phyloP scores from a whole-genome alignment of 768 basidiomycete genomes.

The Suillus subalutaceus region DNA sequence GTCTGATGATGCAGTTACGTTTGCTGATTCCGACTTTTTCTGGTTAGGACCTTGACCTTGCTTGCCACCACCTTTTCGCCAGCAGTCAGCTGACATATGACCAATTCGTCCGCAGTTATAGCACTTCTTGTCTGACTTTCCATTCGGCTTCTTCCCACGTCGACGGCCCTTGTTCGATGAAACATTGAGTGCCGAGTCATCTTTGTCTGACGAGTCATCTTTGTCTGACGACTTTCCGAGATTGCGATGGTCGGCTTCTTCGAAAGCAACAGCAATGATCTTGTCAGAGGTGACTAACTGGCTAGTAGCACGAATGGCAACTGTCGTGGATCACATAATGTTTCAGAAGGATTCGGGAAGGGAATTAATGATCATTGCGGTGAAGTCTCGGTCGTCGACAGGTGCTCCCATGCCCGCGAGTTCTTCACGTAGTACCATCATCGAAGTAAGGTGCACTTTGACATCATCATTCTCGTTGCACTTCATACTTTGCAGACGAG shows the following conservation, averaged over 20 bases:
- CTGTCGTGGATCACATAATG: background rate
- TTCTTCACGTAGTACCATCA: constrained; percentile 8
- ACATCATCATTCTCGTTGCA: constrained; percentile 11
- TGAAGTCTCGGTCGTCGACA: constrained; percentile 8
- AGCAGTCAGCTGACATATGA: constrained; percentile 34
- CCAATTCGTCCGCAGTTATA: constrained; percentile 31
- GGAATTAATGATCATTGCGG: constrained; percentile 12
- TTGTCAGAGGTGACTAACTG: background rate
- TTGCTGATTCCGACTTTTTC: constrained; percentile 19
- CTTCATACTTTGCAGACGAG: constrained; percentile 12
- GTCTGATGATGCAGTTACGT: too few relatives aligned
- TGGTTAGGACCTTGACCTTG: constrained; percentile 38
- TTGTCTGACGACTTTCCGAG: background rate
- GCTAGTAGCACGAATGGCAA: background rate
- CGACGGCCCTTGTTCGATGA: background rate
- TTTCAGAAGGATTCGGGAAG: constrained; percentile 4
- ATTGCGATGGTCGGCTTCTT: constrained; percentile 9
- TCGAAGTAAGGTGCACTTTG: background rate
- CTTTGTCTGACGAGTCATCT: too few relatives aligned
- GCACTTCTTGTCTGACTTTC: constrained; percentile 20
- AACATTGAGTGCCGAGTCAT: background rate
- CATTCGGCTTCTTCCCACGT: background rate
- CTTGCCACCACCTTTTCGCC: constrained; percentile 37
- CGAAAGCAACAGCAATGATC: background rate
- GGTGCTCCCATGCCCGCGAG: constrained; percentile 13